These are phyloP conservation scores for Pinus tabuliformis DNA, from an alignment of 75 land plant species.

Conservation along the genomic window DNA sequence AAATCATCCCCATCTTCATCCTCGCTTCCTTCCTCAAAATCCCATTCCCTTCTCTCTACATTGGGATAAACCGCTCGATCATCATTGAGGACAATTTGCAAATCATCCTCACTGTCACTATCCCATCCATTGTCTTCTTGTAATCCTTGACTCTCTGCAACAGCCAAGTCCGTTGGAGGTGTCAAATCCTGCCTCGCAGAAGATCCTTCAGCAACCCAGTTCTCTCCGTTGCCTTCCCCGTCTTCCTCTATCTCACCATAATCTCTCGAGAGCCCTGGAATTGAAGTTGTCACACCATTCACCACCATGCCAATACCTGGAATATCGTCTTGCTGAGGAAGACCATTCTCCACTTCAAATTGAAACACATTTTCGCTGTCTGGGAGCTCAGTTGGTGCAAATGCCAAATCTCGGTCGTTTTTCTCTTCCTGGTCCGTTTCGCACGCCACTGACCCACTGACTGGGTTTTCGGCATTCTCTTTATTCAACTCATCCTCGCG, in stretches of 20 bases:
- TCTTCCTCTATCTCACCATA: conserved; percentile 5
- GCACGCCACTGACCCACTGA: background rate
- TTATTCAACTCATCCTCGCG: background rate
- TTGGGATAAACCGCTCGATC: conserved; percentile 8
- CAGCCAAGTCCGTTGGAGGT: conserved; percentile 7
- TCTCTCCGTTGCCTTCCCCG: conserved; percentile 9
- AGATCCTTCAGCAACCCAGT: conserved; percentile 5
- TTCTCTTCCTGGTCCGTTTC: background rate
- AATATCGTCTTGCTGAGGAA: conserved; percentile 11
- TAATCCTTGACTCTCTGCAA: background rate
- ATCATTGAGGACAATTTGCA: conserved; percentile 91
- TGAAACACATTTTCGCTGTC: conserved; percentile 6
- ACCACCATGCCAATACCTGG: conserved; percentile 28
- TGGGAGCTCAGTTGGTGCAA: background rate
- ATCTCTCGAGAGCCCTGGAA: background rate
- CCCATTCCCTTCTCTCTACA: conserved; percentile 22
- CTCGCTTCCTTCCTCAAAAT: conserved; percentile 51
- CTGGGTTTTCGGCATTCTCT: background rate
- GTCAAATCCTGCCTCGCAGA: conserved; percentile 7
- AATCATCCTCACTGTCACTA: conserved; percentile 91
- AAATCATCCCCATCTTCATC: conserved; percentile 85
- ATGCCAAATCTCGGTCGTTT: background rate
- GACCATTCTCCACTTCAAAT: conserved; percentile 9
- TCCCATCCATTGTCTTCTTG: conserved; percentile 68
- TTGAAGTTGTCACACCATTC: conserved; percentile 13